Percentiles rank a stretch among this genome's conserved stretches.
Conservation (phyloP, 2,329 filamentous ascomycete genomes). For the Claviceps sp. region DNA sequence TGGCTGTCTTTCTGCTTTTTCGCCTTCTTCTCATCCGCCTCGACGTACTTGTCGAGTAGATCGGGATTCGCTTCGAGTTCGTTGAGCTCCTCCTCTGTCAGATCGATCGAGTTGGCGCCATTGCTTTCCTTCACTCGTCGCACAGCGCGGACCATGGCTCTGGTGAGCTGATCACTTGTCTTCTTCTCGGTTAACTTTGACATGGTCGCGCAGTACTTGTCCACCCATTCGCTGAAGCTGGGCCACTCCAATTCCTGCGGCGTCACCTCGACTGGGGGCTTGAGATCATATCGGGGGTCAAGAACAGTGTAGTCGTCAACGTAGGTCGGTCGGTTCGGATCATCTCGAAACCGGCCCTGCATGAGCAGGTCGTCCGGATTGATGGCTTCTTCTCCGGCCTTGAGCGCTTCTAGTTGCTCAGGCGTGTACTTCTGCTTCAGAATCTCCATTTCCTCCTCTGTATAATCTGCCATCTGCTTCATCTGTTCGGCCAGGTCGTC, state of each 20-base stretch:
- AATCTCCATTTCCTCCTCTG: conserved; percentile 46
- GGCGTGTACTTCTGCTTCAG: conserved; percentile 60
- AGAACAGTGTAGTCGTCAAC: conserved; percentile 71
- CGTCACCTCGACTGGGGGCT: conserved; percentile 34
- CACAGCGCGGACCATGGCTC: conserved; percentile 28
- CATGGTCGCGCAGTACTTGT: conserved; percentile 41
- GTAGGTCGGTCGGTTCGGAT: conserved; percentile 61
- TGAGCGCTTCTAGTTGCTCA: conserved; percentile 68
- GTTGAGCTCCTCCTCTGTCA: conserved; percentile 35
- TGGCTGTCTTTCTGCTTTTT: conserved; percentile 12
- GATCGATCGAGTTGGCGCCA: conserved; percentile 31
- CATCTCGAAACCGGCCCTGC: conserved; percentile 58
- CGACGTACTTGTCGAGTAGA: conserved; percentile 23
- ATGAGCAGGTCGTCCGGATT: conserved; percentile 58
- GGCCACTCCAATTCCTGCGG: conserved; percentile 44
- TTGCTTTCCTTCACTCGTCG: conserved; percentile 27
- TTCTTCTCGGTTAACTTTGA: conserved; percentile 27
- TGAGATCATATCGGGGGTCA: conserved; percentile 66
- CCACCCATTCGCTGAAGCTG: conserved; percentile 41
- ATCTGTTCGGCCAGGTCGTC: conserved; percentile 28
- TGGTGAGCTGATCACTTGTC: conserved; percentile 27
- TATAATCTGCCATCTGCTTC: conserved; percentile 49
- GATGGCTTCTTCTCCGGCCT: conserved; percentile 67
- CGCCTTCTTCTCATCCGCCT: conserved; percentile 16
- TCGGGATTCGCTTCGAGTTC: conserved; percentile 27